Evolutionary conservation across 2,329 filamentous ascomycete genomes (phyloP).

Genomic region (Aspergillus tanneri): DNA sequence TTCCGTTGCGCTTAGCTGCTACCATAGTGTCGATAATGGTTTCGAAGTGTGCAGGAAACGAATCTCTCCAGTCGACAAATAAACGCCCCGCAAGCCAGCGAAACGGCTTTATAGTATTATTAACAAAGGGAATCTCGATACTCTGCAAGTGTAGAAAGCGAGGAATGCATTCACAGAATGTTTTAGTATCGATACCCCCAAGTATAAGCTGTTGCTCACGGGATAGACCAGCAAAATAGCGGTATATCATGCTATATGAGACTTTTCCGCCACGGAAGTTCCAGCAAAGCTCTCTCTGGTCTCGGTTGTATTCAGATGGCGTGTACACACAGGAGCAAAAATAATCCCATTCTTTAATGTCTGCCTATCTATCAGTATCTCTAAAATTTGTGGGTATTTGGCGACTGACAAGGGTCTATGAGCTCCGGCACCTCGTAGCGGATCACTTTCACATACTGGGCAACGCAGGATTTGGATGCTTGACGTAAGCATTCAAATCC

Average conservation of each 20-base stretch:
- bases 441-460: not conserved
- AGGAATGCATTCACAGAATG: not conserved
- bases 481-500: not conserved
- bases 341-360: not conserved
- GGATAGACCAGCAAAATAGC: not conserved
- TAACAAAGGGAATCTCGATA: not conserved
- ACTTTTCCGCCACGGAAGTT: not conserved
- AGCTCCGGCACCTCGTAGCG: not conserved
- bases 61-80: not conserved
- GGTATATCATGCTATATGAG: not conserved
- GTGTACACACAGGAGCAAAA: not conserved
- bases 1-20: not conserved
- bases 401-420: conserved; percentile 2
- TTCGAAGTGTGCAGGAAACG: not conserved
- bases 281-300: not conserved
- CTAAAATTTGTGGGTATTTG: not conserved
- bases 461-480: conserved; percentile 1
- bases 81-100: not conserved
- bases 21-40: not conserved
- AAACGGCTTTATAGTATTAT: not conserved
- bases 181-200: not conserved
- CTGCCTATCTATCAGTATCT: not conserved
- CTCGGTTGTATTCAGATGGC: not conserved
- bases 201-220: not conserved
- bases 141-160: not conserved